Conservation (phyloP, 2,329 filamentous ascomycete species). For the Microsporum canis region DNA sequence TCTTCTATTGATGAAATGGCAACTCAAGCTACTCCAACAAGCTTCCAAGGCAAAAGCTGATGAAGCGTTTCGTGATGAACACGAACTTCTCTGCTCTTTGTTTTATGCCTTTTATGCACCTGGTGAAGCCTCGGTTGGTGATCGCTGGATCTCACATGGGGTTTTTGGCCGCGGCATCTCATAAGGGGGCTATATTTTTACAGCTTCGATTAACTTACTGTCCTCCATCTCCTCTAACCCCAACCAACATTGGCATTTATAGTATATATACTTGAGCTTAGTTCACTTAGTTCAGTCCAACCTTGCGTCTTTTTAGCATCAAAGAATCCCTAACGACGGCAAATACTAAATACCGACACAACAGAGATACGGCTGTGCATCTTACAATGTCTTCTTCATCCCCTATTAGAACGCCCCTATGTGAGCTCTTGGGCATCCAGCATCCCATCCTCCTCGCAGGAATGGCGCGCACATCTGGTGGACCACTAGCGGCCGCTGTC, state of each 20-base stretch:
- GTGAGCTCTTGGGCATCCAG: constrained; percentile 64
- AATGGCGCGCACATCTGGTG: constrained; percentile 79
- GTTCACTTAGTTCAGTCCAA: not conserved
- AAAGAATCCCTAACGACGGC: not conserved
- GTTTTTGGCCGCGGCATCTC: not conserved
- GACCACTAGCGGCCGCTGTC: constrained; percentile 68
- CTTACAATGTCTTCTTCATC: constrained; percentile 25
- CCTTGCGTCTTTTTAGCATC: no score
- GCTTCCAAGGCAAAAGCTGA: no score
- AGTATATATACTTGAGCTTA: not conserved
- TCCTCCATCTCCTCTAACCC: not conserved
- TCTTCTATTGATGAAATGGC: no score
- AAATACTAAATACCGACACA: not conserved
- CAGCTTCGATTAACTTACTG: no score
- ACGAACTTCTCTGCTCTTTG: no score
- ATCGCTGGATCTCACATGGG: not conserved
- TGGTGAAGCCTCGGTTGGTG: not conserved
- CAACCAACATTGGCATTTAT: not conserved
- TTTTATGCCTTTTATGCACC: not conserved
- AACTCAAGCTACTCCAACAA: no score
- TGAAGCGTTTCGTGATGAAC: not conserved
- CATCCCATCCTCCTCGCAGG: constrained; percentile 88
- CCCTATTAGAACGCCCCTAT: constrained; percentile 62
- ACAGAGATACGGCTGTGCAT: not conserved
- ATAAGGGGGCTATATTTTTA: not conserved